Evolutionary conservation across 805 yeast species (phyloP).

Genomic region (Peterozyma toletana): DNA sequence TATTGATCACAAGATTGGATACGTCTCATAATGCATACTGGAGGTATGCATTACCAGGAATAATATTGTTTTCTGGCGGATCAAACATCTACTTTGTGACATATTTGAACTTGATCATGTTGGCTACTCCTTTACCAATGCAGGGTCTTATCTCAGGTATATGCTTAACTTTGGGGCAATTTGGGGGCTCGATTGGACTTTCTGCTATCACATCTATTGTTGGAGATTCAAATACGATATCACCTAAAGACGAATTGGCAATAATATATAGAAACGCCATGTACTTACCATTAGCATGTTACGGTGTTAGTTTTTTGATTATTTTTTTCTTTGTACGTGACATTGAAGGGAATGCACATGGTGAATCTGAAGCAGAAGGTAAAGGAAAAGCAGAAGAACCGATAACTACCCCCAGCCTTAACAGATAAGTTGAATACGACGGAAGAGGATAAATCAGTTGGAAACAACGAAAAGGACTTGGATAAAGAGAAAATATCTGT

Average conservation of each 20-base stretch:
- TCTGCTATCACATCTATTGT: constrained; percentile 20
- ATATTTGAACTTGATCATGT: constrained; percentile 22
- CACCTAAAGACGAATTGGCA: not conserved
- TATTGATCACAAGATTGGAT: not conserved
- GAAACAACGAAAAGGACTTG: too few species aligned
- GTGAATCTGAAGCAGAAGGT: too few species aligned
- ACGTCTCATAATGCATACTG: not conserved
- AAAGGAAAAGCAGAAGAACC: too few species aligned
- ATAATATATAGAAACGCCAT: not conserved
- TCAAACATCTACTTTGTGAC: constrained; percentile 25
- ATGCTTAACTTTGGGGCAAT: constrained; percentile 26
- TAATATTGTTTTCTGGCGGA: constrained; percentile 15
- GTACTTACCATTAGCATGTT: not conserved
- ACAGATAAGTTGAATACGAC: too few species aligned
- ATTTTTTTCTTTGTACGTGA: not conserved
- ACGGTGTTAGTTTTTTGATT: not conserved
- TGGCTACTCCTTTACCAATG: constrained; percentile 26
- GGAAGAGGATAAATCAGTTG: too few species aligned
- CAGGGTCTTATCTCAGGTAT: constrained; percentile 33
- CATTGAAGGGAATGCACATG: too few species aligned
- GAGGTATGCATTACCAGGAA: not conserved
- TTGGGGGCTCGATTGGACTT: constrained; percentile 22
- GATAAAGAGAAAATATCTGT: too few species aligned
- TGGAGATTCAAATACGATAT: constrained; percentile 12
- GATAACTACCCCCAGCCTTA: too few species aligned